A percentile compares a stretch with the other conserved stretches of the same genome.
These are phyloP conservation scores for Trametes versicolor DNA, from an alignment of 1,284 basidiomycete genomes.

Conservation along the genomic window DNA sequence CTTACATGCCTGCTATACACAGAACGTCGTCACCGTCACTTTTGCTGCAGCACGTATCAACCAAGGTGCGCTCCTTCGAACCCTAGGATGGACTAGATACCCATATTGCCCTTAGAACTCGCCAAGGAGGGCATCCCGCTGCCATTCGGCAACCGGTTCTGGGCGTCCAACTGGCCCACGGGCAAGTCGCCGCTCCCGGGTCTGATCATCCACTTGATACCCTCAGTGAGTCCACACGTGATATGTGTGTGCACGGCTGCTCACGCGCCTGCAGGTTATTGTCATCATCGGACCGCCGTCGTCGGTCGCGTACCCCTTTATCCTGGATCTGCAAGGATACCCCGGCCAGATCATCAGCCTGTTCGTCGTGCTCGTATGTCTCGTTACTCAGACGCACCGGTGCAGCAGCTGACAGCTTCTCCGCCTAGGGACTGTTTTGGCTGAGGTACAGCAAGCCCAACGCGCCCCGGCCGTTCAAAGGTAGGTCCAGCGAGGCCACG, in stretches of 20 bases:
- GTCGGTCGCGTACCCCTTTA: conserved; percentile 74
- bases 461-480: conserved; percentile 62
- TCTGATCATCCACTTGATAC: conserved; percentile 63
- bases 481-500: conserved; percentile 38
- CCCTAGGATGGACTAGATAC: no score
- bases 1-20: background rate
- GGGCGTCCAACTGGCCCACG: conserved; percentile 75
- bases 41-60: conserved; percentile 44
- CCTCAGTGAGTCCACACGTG: conserved; percentile 53
- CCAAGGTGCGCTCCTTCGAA: conserved; percentile 40
- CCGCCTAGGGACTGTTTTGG: conserved; percentile 63
- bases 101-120: conserved; percentile 36
- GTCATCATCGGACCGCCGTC: conserved; percentile 65
- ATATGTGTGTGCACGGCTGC: background rate
- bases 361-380: conserved; percentile 59
- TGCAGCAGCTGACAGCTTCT: no score
- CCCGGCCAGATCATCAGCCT: conserved; percentile 66
- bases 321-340: conserved; percentile 68
- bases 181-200: conserved; percentile 67
- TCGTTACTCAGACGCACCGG: no score
- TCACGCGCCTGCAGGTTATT: conserved; percentile 49
- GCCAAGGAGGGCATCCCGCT: conserved; percentile 62
- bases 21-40: conserved; percentile 44
- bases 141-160: conserved; percentile 70
- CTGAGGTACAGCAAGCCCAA: conserved; percentile 61